Conservation (phyloP, 139 green algal genomes). For the Klebsormidium nitens region DNA sequence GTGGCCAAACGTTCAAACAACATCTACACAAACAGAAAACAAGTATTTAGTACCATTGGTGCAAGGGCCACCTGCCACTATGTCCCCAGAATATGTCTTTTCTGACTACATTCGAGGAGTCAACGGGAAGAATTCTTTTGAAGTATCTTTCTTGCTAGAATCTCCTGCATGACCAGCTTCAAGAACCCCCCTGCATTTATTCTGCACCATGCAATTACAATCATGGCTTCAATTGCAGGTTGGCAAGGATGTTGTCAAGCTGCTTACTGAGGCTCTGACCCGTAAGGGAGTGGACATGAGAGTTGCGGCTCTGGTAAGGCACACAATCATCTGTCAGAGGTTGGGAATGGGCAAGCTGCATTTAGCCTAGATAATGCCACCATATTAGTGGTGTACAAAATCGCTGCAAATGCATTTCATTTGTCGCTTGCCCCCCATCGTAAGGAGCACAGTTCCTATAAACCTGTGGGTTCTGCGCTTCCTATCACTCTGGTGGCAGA, state of each 20-base stretch:
- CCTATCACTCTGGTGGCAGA: too few relatives aligned
- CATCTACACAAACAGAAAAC: too few relatives aligned
- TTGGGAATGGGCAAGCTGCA: not conserved
- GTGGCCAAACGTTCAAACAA: too few relatives aligned
- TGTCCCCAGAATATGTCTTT: too few relatives aligned
- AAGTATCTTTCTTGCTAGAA: too few relatives aligned
- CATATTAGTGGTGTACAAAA: not conserved
- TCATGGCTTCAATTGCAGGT: constrained; percentile 28
- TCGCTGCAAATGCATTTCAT: not conserved
- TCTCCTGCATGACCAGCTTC: too few relatives aligned
- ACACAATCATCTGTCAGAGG: not conserved
- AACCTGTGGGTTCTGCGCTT: not conserved
- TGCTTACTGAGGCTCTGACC: constrained; percentile 40
- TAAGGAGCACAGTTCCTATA: constrained; percentile 20
- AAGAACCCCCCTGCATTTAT: too few relatives aligned
- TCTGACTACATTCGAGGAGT: too few relatives aligned
- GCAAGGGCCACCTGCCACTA: too few relatives aligned
- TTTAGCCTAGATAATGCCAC: not conserved
- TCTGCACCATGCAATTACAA: too few relatives aligned
- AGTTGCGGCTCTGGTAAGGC: constrained; percentile 25
- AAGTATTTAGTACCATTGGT: too few relatives aligned
- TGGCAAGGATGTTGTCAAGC: constrained; percentile 47
- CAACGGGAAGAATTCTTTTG: too few relatives aligned
- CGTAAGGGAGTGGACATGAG: constrained; percentile 16
- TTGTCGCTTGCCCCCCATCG: constrained; percentile 20